Base-by-base conservation (phyloP, 1,139 yeast species). In the Hansenula lynferdii region DNA sequence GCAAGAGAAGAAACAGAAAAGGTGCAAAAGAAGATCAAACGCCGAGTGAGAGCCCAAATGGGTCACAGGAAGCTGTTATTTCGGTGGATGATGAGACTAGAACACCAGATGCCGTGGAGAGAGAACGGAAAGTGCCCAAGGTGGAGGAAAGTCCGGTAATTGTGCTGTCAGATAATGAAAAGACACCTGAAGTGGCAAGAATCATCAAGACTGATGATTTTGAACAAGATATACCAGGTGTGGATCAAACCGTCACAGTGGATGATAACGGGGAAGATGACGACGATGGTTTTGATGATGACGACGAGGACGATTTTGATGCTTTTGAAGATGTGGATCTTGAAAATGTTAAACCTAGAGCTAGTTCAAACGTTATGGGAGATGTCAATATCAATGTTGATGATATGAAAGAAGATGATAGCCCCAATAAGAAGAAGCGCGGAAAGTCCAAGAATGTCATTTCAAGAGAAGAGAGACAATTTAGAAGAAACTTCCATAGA, bases 401-500 rank as follows among this genome's bases (percentile, higher is more conserved):
- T 3, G 46, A 50, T 14, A 35, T 42, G 19, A 28, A 36, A 17
- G 24, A 44, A 16, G 38, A 42, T 16, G 32, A 38, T 24, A 44
- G 37, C 33, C 36, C 36, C 8, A 38, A 21, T 18, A 35, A 30
- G 34, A 47, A 48, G 30, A 57, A 48, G 37, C 50, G 59, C 34
- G 39, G 41, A 28, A 42, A 50, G 37, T 47, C 53, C 31, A 50
- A 62, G 19, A 60, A 64, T 39, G 58, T 70, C 4, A 69, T 81
- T 19, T 51, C 72, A 25, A 70, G 67, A 42, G 80, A 74, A 34
- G 90, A 84, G 48, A 65, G 84, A 20, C 54, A 56, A 1, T 60
- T 55, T 30, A 64, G 96, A 22, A 61, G 65, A 35, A 46, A 58
- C 0, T 61, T 79, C n/a, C 97, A 90, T 57, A 72, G 77, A 60